Conservation (phyloP, 495 filamentous ascomycete species). For the Talaromyces thailandensis region DNA sequence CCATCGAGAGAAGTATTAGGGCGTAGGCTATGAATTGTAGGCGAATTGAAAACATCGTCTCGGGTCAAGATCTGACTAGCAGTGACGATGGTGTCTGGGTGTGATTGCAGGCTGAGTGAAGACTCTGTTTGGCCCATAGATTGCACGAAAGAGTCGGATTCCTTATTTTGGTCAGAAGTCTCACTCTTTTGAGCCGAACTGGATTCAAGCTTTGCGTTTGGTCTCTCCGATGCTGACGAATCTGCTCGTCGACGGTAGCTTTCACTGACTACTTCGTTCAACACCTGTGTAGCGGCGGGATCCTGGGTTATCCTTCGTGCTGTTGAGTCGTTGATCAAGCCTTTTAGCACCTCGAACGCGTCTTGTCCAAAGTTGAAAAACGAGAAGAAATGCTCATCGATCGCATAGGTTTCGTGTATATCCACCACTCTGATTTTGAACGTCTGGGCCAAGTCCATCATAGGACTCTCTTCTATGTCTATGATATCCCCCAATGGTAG, state of each 20-base stretch:
- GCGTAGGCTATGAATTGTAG: constrained; percentile 48
- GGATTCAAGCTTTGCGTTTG: constrained; percentile 38
- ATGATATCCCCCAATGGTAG: constrained; percentile 83
- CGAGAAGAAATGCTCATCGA: constrained; percentile 98
- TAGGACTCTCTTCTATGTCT: constrained; percentile 85
- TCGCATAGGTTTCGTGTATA: constrained; percentile 84
- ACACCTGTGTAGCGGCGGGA: background rate
- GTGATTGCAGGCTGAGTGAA: constrained; percentile 57
- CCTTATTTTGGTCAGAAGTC: constrained; percentile 43
- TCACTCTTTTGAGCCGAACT: constrained; percentile 42
- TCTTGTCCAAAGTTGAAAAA: constrained; percentile 87
- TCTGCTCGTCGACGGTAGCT: constrained; percentile 15
- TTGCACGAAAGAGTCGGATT: constrained; percentile 67
- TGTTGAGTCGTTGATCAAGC: constrained; percentile 59
- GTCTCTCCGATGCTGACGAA: constrained; percentile 12
- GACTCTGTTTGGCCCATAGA: constrained; percentile 64
- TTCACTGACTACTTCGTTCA: constrained; percentile 23
- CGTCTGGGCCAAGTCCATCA: constrained; percentile 88
- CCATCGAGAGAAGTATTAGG: background rate
- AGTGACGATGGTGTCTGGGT: constrained; percentile 65
- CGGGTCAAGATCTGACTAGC: constrained; percentile 83
- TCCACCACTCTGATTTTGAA: constrained; percentile 90
- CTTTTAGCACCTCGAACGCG: constrained; percentile 68
- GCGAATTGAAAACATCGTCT: constrained; percentile 85
- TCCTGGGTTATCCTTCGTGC: constrained; percentile 37